Evolutionary conservation across 2,329 filamentous ascomycete genomes (phyloP).

Genomic region (Aspergillus sp.): DNA sequence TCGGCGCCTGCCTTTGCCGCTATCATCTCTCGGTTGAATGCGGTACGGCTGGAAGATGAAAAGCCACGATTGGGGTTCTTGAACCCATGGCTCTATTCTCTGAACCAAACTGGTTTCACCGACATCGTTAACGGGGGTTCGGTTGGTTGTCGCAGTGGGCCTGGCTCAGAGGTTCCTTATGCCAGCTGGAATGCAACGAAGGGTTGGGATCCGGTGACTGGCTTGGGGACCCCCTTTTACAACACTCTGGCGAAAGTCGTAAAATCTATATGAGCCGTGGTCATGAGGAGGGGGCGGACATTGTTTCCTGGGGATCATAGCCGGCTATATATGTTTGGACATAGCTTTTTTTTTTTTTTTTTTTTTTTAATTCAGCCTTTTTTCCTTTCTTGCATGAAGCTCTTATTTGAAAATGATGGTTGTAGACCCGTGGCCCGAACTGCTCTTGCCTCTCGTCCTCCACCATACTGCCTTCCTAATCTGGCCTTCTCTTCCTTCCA

Average conservation of each 20-base stretch:
- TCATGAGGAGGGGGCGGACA: background rate
- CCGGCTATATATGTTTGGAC: background rate
- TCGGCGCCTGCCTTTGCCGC: conserved; percentile 63
- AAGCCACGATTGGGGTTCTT: conserved; percentile 58
- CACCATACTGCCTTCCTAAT: background rate
- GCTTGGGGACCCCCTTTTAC: conserved; percentile 30
- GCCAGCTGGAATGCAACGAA: conserved; percentile 53
- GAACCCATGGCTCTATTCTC: conserved; percentile 61
- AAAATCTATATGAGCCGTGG: conserved; percentile 3
- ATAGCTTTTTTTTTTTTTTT: background rate
- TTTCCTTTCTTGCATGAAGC: background rate
- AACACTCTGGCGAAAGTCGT: conserved; percentile 16
- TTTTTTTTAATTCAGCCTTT: background rate
- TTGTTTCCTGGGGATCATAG: background rate
- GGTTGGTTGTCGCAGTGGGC: conserved; percentile 44
- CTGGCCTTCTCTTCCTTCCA: background rate
- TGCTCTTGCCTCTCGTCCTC: too few relatives aligned
- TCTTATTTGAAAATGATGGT: too few relatives aligned
- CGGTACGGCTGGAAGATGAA: conserved; percentile 57
- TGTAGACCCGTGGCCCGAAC: too few relatives aligned
- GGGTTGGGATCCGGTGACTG: conserved; percentile 54
- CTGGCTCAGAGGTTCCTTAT: conserved; percentile 41
- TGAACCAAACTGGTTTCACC: conserved; percentile 45
- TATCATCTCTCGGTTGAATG: conserved; percentile 65
- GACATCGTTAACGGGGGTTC: conserved; percentile 52